Evolutionary conservation across 129 eudicot genomes (phyloP), one percentile per base, ranked within the genome.

Genomic region (Rutidosis leptorrhynchoides): DNA sequence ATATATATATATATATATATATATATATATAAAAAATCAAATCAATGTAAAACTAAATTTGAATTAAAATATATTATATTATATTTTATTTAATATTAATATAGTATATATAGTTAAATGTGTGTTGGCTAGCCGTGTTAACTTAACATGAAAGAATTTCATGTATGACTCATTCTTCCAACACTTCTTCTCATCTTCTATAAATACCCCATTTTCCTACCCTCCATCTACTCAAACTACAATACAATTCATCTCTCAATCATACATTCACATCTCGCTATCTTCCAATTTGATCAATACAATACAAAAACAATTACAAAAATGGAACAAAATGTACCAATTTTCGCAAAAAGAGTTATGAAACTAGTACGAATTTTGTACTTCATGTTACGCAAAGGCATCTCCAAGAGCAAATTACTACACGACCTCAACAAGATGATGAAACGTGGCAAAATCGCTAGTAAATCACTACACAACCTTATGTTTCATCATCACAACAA

Each of bases 361-460:
- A 74, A 42, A 42, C 12, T 81, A 20, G 78, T 83, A n/a, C 79
- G 87, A 4, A 87, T 78, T 1, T 27, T 73, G 29, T 76, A 60
- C 74, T 81, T 73, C 76, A 69, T 83, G 87, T 29, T 87, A 37
- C 67, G 81, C 7, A 83, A 81, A 74, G 80, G 83, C 76, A 70
- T 87, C 0, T 83, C 87, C 48, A 83, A 87, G 69, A 73, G 74
- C 8, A 87, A 79, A 29, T 14, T 83, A 7, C 7, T 83, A 16
- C 27, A 74, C 3, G 83, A 87, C 22, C 82, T 87, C 46, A 83
- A 69, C 77, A 66, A 64, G 57, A 67, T 84, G 85, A 67, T 83
- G 80, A 81, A 79, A 49, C 83, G 82, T 64, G 76, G 78, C 53
- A 83, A 87, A 40, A 58, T 87, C 74, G 83, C 82, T 67, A 81